phyloP scores from a whole-genome alignment of 2,329 filamentous ascomycete species.

The Botryotinia calthae region DNA sequence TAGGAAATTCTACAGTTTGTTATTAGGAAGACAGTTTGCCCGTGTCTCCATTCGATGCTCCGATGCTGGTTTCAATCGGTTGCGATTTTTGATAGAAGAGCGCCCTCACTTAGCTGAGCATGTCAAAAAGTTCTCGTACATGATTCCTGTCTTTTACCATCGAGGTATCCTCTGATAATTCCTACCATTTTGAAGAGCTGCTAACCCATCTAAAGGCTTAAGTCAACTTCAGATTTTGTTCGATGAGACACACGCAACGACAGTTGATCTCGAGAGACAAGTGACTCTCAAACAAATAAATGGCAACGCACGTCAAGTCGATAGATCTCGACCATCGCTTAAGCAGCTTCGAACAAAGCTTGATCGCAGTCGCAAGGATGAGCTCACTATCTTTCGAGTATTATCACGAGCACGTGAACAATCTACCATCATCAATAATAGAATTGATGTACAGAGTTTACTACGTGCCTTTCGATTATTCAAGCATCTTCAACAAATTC shows the following conservation, averaged over 20 bases:
- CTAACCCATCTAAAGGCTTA: conserved; percentile 14
- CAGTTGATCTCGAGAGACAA: conserved; percentile 15
- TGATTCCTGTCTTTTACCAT: conserved; percentile 58
- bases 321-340: conserved; percentile 21
- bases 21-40: conserved; percentile 51
- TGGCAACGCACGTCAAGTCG: conserved; percentile 11
- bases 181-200: not conserved
- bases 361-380: conserved; percentile 21
- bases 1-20: conserved; percentile 49
- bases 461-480: conserved; percentile 45
- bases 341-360: conserved; percentile 23
- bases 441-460: conserved; percentile 29
- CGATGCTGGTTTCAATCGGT: conserved; percentile 47
- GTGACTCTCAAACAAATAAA: conserved; percentile 15
- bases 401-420: conserved; percentile 32
- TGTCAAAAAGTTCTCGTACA: conserved; percentile 59
- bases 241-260: conserved; percentile 17
- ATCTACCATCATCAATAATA: conserved; percentile 28
- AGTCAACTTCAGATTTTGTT: conserved; percentile 19
- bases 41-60: conserved; percentile 39
- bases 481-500: conserved; percentile 59
- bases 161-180: conserved; percentile 42
- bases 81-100: conserved; percentile 47
- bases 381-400: conserved; percentile 25
- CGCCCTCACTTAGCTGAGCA: conserved; percentile 50